Base-by-base conservation (phyloP, 169 alveolate genomes). In the Babesia caballi region DNA sequence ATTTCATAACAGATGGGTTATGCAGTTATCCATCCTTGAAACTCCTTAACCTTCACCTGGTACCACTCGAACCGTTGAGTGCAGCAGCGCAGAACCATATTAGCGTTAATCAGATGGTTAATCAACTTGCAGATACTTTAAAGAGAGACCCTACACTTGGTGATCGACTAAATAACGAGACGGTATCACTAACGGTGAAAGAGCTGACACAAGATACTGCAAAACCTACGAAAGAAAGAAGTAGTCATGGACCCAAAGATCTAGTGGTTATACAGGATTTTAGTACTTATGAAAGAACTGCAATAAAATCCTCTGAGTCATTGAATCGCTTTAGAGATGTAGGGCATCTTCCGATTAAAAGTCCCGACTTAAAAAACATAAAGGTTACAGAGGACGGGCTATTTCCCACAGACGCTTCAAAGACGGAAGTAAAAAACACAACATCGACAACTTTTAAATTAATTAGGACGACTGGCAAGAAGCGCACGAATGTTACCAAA, bases 11-110 rank as follows among this genome's bases (percentile, higher is more conserved):
- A 11, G 76, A 66, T 49, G 76, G 76, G 4, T 23, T 66, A 14
- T 66, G 76, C 19, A 66, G 76, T 27, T 47, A 47, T 66, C 66
- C 76, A 27, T 66, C 76, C 11, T 12, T 66, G 50, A 66, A 66
- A 21, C 36, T 66, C 4, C 66, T 66, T 14, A 47, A 44, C 25
- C 49, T 66, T 7, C 41, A 53, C 19, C 41, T 66, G 28, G 2
- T 66, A 35, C 76, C 76, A 28, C 50, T 47, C 14, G 36, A 66
- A 21, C 35, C 6, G 15, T 50, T 53, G 12, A 53, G 23, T 14
- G 36, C 11, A 56, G 30, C 21, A 9, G 30, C 51, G 19, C 17
- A 19, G 21, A 50, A 49, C 19, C 12, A 49, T 28, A 14, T 17
- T 2, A 33, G 56, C 23, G 4, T 51, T 4, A 68, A 66, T 4